Evolutionary conservation across 208 protist species (phyloP).

Genomic region (Trypanosoma congolense): DNA sequence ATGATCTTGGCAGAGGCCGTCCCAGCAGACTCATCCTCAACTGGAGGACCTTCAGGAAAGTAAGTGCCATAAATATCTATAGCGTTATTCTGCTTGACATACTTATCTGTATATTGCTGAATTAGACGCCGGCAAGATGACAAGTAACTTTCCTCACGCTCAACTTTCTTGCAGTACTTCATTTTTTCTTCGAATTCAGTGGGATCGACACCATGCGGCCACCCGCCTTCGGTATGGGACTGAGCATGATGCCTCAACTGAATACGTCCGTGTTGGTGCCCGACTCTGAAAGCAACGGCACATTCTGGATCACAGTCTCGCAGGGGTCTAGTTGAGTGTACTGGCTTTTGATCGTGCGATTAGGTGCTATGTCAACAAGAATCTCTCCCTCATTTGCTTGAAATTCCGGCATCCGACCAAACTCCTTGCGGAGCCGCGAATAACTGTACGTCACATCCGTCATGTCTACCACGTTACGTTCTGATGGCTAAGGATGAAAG

Average conservation of each 20-base stretch:
- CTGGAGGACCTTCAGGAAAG: conserved; percentile 78
- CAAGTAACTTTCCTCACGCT: conserved; percentile 94
- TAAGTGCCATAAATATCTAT: conserved; percentile 97
- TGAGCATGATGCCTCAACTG: conserved; percentile 88
- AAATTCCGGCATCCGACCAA: conserved; percentile 90
- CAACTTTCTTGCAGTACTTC: conserved; percentile 95
- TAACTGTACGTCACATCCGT: conserved; percentile 93
- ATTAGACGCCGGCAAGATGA: conserved; percentile 84
- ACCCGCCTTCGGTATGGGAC: conserved; percentile 94
- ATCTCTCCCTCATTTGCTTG: conserved; percentile 90
- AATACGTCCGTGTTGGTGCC: conserved; percentile 94
- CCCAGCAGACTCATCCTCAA: conserved; percentile 78
- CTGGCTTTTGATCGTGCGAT: conserved; percentile 54
- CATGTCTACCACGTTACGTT: too few species aligned
- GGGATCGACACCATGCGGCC: conserved; percentile 95
- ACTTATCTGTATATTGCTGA: conserved; percentile 83
- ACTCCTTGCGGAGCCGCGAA: conserved; percentile 86
- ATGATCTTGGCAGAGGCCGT: conserved; percentile 89
- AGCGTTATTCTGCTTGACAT: conserved; percentile 95
- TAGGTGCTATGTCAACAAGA: conserved; percentile 85
- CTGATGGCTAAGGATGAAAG: too few species aligned
- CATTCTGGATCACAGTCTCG: conserved; percentile 88
- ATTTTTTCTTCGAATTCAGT: conserved; percentile 94
- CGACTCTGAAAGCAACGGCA: conserved; percentile 89
- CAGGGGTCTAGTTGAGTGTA: conserved; percentile 83